Base-by-base conservation (phyloP, 352 stramenopile genomes). In the Phytopythium boreale region DNA sequence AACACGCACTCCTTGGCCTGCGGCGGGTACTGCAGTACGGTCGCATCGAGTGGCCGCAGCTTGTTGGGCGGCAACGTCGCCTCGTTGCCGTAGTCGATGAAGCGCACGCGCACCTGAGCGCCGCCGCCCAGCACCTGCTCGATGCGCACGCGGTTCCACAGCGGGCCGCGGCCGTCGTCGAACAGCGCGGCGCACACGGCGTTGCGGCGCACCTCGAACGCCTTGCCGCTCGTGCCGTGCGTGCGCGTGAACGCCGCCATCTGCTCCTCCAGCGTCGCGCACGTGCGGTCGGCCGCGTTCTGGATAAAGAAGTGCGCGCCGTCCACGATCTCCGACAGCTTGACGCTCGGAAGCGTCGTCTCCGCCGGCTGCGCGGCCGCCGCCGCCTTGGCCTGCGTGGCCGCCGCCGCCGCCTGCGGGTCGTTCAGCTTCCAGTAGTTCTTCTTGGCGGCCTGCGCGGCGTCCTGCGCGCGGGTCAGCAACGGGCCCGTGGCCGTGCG, bases 71-170 rank as follows among this genome's bases (percentile, higher is more conserved):
- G 71, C 51, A 98, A 69, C 1, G 97, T 94, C 12, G 83, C 85
- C 20, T 91, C 77, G 71, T 98, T 98, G 63, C 97, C 97, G 66
- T 98, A 98, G 87, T 99, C 97, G 37, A 99, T 83, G 73, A 98
- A 98, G 17, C 95, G 83, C 56, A 99, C 87, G 51, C 84, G 87
- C 1, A 74, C 80, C 22, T 60, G 55, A 8, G 75, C 82, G 41
- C 79, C 82, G 44, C 93, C 79, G 3, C 74, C 58, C 61, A 89
- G 66, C 46, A 93, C 73, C 56, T 82, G 82, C 65, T 95, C 87
- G 44, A 99, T 78, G 60, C 96, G 96, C 17, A 87, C 96, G 61
- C 97, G 91, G 82, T 98, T 99, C 96, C 96, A 99, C 34, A 89
- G 70, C 22, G 88, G 90, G 8, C 93, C 92, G 46, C 79, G 89